These are phyloP conservation scores for Candida peoriensis DNA, from an alignment of 805 yeast species.

Conservation along the genomic window DNA sequence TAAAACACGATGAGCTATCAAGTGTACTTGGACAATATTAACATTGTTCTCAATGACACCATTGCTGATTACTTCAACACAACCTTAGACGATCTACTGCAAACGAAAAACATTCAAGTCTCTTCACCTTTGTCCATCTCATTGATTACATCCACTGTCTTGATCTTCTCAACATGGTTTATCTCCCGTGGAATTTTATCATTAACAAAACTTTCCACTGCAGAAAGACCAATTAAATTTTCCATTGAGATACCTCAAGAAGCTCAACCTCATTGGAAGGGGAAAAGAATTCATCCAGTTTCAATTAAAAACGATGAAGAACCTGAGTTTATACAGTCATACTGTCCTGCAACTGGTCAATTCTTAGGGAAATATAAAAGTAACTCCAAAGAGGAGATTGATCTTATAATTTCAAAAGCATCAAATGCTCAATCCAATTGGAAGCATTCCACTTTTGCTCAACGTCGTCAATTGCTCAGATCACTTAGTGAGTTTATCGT, in stretches of 20 bases:
- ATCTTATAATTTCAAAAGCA: constrained; percentile 44
- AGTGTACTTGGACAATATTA: constrained; percentile 18
- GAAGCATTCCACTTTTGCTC: constrained; percentile 44
- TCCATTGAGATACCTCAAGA: constrained; percentile 63
- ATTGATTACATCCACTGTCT: constrained; percentile 10
- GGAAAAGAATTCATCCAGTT: constrained; percentile 66
- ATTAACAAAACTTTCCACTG: constrained; percentile 2
- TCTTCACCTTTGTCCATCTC: constrained; percentile 17
- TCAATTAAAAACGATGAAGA: constrained; percentile 54
- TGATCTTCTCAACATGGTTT: constrained; percentile 10
- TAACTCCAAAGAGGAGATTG: constrained; percentile 65
- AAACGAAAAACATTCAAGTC: constrained; percentile 6
- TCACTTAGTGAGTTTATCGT: constrained; percentile 69
- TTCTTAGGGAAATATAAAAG: constrained; percentile 68
- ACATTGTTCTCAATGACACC: constrained; percentile 20
- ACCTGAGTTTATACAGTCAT: constrained; percentile 68
- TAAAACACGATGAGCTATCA: no score
- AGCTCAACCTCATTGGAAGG: constrained; percentile 89
- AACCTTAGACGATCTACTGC: constrained; percentile 18
- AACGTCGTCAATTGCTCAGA: constrained; percentile 64
- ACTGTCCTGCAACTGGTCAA: constrained; percentile 97
- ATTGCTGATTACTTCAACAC: constrained; percentile 16
- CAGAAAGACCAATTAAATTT: constrained; percentile 35
- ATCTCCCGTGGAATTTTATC: constrained; percentile 9
- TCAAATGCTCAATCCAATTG: constrained; percentile 29